A percentile compares a stretch with the other conserved stretches of the same genome.
Conservation (phyloP, 2,329 filamentous ascomycete species). For the Penicillium sp. region DNA sequence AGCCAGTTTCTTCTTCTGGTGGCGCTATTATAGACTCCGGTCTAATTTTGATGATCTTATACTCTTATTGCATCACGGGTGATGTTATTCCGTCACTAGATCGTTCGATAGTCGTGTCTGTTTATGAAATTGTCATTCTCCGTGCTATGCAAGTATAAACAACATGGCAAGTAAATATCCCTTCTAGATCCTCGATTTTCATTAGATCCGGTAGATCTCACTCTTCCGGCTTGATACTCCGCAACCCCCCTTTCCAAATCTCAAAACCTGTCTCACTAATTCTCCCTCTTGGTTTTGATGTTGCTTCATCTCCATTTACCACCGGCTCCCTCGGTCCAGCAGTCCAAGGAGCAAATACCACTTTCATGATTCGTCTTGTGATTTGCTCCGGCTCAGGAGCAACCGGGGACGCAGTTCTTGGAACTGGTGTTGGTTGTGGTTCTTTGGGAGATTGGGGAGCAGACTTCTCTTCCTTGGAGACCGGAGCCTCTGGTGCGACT, state of each 20-base stretch:
- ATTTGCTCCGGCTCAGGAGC: slow-evolving; percentile 8
- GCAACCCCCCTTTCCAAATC: slow-evolving; percentile 65
- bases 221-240: slow-evolving; percentile 10
- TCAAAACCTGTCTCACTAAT: slow-evolving; percentile 64
- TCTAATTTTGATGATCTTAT: too few relatives aligned
- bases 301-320: slow-evolving; percentile 41
- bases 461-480: slow-evolving; percentile 34
- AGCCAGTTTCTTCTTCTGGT: too few relatives aligned
- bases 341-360: slow-evolving; percentile 84
- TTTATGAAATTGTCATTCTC: not conserved
- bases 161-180: not conserved
- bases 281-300: not conserved
- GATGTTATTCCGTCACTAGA: too few relatives aligned
- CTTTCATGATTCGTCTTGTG: slow-evolving; percentile 74
- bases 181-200: too few relatives aligned
- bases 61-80: too few relatives aligned
- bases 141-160: not conserved
- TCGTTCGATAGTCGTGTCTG: not conserved
- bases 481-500: not conserved
- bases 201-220: not conserved
- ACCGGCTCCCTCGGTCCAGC: slow-evolving; percentile 52
- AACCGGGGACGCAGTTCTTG: not conserved
- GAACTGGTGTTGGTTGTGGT: not conserved
- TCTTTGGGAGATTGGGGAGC: slow-evolving; percentile 1
- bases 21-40: too few relatives aligned